phyloP scores from a whole-genome alignment of 805 yeast species.

The Saccharomycopsis fermentans region DNA sequence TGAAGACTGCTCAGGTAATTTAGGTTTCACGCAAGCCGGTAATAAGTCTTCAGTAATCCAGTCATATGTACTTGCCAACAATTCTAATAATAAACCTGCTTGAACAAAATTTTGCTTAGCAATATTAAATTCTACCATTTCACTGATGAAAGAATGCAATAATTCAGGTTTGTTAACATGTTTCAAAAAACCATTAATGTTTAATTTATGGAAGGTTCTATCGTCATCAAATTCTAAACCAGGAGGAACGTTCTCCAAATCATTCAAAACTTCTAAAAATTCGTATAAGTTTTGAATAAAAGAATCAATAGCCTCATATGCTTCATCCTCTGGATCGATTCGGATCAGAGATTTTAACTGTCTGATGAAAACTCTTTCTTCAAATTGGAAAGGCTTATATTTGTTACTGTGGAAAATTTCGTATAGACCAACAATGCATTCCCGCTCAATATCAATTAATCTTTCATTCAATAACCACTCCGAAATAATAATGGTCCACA shows the following conservation, averaged over 20 bases:
- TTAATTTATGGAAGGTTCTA: slow-evolving; percentile 68
- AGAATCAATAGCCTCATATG: slow-evolving; percentile 38
- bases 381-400: slow-evolving; percentile 45
- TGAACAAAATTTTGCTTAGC: slow-evolving; percentile 57
- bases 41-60: slow-evolving; percentile 57
- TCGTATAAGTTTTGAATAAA: slow-evolving; percentile 47
- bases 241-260: slow-evolving; percentile 62
- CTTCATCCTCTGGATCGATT: slow-evolving; percentile 56
- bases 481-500: slow-evolving; percentile 64
- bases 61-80: slow-evolving; percentile 62
- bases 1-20: slow-evolving; percentile 68
- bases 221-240: slow-evolving; percentile 84
- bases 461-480: slow-evolving; percentile 52
- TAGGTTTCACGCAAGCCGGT: slow-evolving; percentile 52
- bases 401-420: slow-evolving; percentile 48
- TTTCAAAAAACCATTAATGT: slow-evolving; percentile 65
- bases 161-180: slow-evolving; percentile 72
- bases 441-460: slow-evolving; percentile 51
- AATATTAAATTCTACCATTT: slow-evolving; percentile 57
- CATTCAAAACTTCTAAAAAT: slow-evolving; percentile 54
- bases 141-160: slow-evolving; percentile 68
- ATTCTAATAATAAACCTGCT: slow-evolving; percentile 73
- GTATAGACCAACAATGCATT: slow-evolving; percentile 52
- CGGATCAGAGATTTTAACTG: slow-evolving; percentile 39
- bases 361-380: slow-evolving; percentile 44